Evolutionary conservation across 1,139 yeast genomes (phyloP), one percentile per base, ranked within the genome.

Genomic region (Hyphopichia pseudoburtonii): DNA sequence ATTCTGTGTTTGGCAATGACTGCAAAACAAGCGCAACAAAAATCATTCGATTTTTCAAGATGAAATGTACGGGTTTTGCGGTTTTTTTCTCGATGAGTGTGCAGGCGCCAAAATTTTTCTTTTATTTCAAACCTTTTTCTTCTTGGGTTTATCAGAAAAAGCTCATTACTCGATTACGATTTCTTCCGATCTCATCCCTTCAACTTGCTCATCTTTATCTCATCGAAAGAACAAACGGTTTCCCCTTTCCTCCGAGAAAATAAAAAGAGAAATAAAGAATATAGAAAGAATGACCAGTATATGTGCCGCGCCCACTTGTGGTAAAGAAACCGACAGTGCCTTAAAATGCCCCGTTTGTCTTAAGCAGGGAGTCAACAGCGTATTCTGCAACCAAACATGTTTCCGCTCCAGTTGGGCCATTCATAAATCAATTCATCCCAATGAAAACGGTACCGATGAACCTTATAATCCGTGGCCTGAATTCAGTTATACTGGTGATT

Each of bases 311-410:
- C 76, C 86, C 21, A 86, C 79, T 47, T 92, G 99, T 66, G 94
- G 94, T 24, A 88, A 88, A 52, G 75, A 71, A 30, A 88, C 96
- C 10, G 73, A 74, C 2, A 84, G 94, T 28, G 66, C 75, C 29
- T 70, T 92, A 48, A 89, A 89, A 56, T 92, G 99, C 60, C 99
- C 99, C 1, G 71, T 90, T 11, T 92, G 99, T 62, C 65, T 92
- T 44, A 90, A 92, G 57, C 75, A 73, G 44, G 87, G 81, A 16
- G 52, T 76, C 32, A 68, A 73, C 32, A 70, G 77, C 38, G 74
- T 74, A 17, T 92, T 90, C 63, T 94, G 99, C 64, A 75, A 82
- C 56, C 96, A 92, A 53, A 66, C 65, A 2, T 92, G 99, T 62
- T 94, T 87, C 70, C 80, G 86, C 58, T 66, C 83, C 31, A 74